These are phyloP conservation scores for Schizophyllum amplum DNA, from an alignment of 1,284 basidiomycete species.

Conservation along the genomic window DNA sequence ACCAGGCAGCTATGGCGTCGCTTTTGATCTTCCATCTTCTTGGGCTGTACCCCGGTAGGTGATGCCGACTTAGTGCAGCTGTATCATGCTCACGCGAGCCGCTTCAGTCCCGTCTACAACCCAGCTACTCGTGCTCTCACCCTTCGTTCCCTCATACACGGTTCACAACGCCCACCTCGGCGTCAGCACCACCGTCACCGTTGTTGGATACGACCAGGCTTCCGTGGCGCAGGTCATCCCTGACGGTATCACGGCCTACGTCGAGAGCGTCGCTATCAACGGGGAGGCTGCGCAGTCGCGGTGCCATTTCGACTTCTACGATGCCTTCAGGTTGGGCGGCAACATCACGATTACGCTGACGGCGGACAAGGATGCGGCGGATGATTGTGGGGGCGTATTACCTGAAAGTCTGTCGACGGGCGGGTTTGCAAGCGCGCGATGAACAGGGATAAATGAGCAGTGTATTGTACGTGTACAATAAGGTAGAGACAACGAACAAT, in stretches of 20 bases:
- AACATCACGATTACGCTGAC: slow-evolving; percentile 56
- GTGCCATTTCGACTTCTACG: slow-evolving; percentile 65
- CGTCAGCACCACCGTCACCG: slow-evolving; percentile 41
- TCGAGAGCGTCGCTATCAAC: slow-evolving; percentile 43
- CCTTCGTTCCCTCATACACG: slow-evolving; percentile 47
- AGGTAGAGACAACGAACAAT: no score
- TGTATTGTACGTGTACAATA: no score
- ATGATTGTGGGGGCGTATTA: slow-evolving; percentile 42
- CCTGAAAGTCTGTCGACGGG: slow-evolving; percentile 60
- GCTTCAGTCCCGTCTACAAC: slow-evolving; percentile 39
- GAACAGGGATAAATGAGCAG: no score
- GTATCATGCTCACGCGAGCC: background rate
- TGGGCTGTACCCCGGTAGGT: slow-evolving; percentile 52
- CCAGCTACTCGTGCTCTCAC: slow-evolving; percentile 45
- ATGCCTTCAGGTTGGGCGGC: slow-evolving; percentile 53
- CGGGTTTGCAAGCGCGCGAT: slow-evolving; percentile 41
- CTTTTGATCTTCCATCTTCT: slow-evolving; percentile 55
- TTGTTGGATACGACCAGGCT: slow-evolving; percentile 35
- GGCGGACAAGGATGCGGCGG: slow-evolving; percentile 40
- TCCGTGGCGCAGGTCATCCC: slow-evolving; percentile 40
- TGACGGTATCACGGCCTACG: slow-evolving; percentile 36
- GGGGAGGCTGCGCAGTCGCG: slow-evolving; percentile 35
- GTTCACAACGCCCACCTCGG: slow-evolving; percentile 46
- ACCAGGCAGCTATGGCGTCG: slow-evolving; percentile 63
- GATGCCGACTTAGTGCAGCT: slow-evolving; percentile 8